A percentile compares a stretch with the other conserved stretches of the same genome.
These are phyloP conservation scores for Metarhizium rileyi DNA, from an alignment of 2,329 filamentous ascomycete genomes.

Conservation along the genomic window DNA sequence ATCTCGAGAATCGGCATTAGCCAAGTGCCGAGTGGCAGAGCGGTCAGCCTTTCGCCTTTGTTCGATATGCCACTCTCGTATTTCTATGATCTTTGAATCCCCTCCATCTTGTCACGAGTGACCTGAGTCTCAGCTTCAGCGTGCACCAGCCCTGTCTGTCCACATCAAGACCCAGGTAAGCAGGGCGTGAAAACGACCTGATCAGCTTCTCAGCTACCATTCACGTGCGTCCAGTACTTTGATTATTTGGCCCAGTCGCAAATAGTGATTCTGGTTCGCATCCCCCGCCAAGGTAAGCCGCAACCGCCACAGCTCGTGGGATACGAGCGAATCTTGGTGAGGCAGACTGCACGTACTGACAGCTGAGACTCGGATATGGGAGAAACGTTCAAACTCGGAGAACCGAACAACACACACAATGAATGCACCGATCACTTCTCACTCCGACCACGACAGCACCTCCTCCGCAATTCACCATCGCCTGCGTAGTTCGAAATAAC, in stretches of 20 bases:
- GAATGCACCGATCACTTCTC: too few relatives aligned
- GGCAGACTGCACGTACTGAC: background rate
- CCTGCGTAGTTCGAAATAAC: background rate
- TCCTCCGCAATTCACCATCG: background rate
- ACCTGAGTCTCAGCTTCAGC: background rate
- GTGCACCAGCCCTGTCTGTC: too few relatives aligned
- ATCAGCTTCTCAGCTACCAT: background rate
- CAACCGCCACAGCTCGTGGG: background rate
- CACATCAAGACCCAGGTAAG: too few relatives aligned
- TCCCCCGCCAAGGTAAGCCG: background rate
- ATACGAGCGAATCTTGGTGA: background rate
- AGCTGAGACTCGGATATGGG: background rate
- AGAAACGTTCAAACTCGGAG: too few relatives aligned
- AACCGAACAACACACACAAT: too few relatives aligned
- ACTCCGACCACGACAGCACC: background rate
- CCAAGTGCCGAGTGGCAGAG: too few relatives aligned
- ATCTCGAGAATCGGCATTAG: too few relatives aligned
- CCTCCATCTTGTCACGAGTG: background rate
- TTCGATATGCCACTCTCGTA: too few relatives aligned
- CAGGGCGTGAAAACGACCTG: background rate
- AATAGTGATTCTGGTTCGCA: background rate
- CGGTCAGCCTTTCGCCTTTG: too few relatives aligned
- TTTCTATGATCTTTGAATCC: background rate
- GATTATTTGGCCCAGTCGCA: too few relatives aligned
- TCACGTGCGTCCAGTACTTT: background rate